Evolutionary conservation across 352 stramenopile species (phyloP).

Genomic region (Elongisporangium undulatum): DNA sequence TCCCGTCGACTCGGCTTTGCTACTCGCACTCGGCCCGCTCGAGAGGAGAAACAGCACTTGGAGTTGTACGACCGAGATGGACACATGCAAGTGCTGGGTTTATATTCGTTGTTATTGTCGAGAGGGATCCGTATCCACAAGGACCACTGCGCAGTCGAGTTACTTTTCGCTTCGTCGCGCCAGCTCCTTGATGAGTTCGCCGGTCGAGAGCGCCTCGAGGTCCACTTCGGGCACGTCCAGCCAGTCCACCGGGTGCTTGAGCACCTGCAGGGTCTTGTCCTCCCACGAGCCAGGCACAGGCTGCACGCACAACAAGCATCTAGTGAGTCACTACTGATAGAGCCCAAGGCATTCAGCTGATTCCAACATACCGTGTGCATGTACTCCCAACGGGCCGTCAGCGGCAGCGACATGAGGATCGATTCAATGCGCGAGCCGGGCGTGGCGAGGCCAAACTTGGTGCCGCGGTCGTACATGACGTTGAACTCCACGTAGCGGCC

Average conservation of each 20-base stretch:
- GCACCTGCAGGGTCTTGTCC: slow-evolving; percentile 91
- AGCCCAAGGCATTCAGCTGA: too few species aligned
- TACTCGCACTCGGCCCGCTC: too few species aligned
- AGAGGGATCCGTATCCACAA: too few species aligned
- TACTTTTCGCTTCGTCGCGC: slow-evolving; percentile 60
- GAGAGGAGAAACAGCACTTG: too few species aligned
- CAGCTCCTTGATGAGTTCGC: slow-evolving; percentile 72
- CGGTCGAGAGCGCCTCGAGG: slow-evolving; percentile 62
- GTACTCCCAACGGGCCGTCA: slow-evolving; percentile 98
- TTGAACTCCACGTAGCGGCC: slow-evolving; percentile 99
- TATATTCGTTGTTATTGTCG: too few species aligned
- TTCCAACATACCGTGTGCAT: slow-evolving; percentile 45
- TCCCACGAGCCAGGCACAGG: slow-evolving; percentile 88
- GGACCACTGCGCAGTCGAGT: too few species aligned
- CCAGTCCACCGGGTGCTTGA: slow-evolving; percentile 94
- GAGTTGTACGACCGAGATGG: too few species aligned
- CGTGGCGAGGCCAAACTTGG: slow-evolving; percentile 97
- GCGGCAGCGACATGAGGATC: slow-evolving; percentile 98
- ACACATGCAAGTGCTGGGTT: too few species aligned
- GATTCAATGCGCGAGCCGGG: slow-evolving; percentile 95
- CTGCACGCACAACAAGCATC: slow-evolving; percentile 43
- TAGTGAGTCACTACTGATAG: too few species aligned
- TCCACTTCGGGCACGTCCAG: slow-evolving; percentile 77
- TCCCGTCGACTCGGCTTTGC: too few species aligned
- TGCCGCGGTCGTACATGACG: slow-evolving; percentile 98